A percentile compares a stretch with the other conserved stretches of the same genome.
Conservation (phyloP, 352 stramenopile species). For the Phytophthora quininea region DNA sequence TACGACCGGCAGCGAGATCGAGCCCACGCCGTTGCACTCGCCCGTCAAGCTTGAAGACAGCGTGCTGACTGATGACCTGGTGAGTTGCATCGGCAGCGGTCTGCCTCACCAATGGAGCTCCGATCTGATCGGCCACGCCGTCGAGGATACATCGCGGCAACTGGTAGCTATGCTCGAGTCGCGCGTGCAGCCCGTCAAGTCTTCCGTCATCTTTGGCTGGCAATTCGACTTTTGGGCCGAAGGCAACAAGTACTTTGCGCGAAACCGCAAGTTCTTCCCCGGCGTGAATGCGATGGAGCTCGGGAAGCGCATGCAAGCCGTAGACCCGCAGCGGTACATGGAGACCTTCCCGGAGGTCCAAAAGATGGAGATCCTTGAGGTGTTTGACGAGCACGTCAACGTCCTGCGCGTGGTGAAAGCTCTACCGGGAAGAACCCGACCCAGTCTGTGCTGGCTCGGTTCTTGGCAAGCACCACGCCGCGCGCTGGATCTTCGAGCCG, state of each 20-base stretch:
- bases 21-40: slow-evolving; percentile 29
- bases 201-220: slow-evolving; percentile 64
- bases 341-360: slow-evolving; percentile 68
- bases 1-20: slow-evolving; percentile 9
- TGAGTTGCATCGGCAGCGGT: slow-evolving; percentile 26
- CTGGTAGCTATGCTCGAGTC: slow-evolving; percentile 55
- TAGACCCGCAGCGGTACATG: slow-evolving; percentile 60
- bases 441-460: slow-evolving; percentile 54
- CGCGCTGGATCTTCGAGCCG: slow-evolving; percentile 46
- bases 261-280: slow-evolving; percentile 68
- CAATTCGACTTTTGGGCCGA: slow-evolving; percentile 69
- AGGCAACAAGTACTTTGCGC: slow-evolving; percentile 57
- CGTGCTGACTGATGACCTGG: slow-evolving; percentile 21
- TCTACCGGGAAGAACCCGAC: slow-evolving; percentile 50
- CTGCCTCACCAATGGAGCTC: slow-evolving; percentile 32
- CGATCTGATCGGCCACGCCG: slow-evolving; percentile 34
- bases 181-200: slow-evolving; percentile 37
- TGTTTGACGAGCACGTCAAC: slow-evolving; percentile 55
- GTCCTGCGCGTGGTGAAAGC: slow-evolving; percentile 64
- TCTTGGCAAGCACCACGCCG: slow-evolving; percentile 47
- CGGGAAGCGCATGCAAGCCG: slow-evolving; percentile 56
- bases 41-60: slow-evolving; percentile 40
- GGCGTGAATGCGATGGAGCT: slow-evolving; percentile 56
- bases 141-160: slow-evolving; percentile 46
- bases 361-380: slow-evolving; percentile 53